A percentile compares a stretch with the other conserved stretches of the same genome.
phyloP scores from a whole-genome alignment of 768 basidiomycete species.

The Suillus paluster region DNA sequence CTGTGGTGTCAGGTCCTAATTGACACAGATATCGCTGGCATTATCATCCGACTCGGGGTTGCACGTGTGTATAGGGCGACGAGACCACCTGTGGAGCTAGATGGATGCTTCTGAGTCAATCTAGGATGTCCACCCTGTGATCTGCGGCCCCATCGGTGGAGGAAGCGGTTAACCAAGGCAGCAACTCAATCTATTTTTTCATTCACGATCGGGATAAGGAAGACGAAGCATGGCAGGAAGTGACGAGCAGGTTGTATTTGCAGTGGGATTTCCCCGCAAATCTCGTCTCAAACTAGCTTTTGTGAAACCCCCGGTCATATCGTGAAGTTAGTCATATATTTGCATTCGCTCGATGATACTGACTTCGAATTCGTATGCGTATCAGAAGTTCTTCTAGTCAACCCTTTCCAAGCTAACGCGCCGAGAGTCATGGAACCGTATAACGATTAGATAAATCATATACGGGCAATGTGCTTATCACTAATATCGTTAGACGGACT shows the following conservation, averaged over 20 bases:
- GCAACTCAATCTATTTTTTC: constrained; percentile 6
- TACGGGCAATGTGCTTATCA: not conserved
- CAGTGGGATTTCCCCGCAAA: not conserved
- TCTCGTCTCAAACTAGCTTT: not conserved
- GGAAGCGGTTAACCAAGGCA: not conserved
- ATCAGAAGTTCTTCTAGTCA: not conserved
- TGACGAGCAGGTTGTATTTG: not conserved
- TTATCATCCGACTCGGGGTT: not conserved
- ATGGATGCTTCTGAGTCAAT: not conserved
- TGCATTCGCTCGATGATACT: not conserved
- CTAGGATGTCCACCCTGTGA: not conserved
- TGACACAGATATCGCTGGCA: constrained; percentile 4
- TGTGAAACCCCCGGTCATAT: not conserved
- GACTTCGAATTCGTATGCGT: not conserved
- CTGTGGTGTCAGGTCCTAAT: not conserved
- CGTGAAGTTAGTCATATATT: not conserved
- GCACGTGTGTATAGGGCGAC: not conserved
- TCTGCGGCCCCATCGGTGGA: not conserved
- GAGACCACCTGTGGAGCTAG: not conserved
- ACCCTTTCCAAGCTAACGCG: not conserved
- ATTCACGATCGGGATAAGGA: not conserved
- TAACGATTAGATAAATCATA: too few species aligned
- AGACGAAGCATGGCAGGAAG: not conserved
- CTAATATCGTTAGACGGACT: not conserved
- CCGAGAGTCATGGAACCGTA: not conserved